Evolutionary conservation across 2,329 filamentous ascomycete genomes (phyloP).

Genomic region (Botrytis fragariae): DNA sequence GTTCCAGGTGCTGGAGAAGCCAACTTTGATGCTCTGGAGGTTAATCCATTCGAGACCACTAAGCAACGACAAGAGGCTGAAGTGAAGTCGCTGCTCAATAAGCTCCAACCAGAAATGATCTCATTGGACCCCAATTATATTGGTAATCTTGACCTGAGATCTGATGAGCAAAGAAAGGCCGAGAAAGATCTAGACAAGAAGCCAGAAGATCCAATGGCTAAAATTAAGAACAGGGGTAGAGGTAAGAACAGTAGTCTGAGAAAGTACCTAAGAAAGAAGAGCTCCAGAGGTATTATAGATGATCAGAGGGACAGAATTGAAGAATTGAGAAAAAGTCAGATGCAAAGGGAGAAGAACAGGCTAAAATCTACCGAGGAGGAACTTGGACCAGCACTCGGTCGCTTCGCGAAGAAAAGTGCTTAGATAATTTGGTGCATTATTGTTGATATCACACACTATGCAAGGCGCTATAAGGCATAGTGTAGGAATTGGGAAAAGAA

Average conservation of each 20-base stretch:
- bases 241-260: slow-evolving; percentile 88
- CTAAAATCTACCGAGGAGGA: slow-evolving; percentile 67
- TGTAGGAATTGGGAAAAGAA: slow-evolving; percentile 3
- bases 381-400: slow-evolving; percentile 78
- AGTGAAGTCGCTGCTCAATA: slow-evolving; percentile 86
- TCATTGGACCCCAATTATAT: slow-evolving; percentile 89
- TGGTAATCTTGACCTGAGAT: slow-evolving; percentile 79
- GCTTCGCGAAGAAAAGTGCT: slow-evolving; percentile 71
- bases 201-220: slow-evolving; percentile 54
- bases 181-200: slow-evolving; percentile 79
- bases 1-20: slow-evolving; percentile 94
- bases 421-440: slow-evolving; percentile 13
- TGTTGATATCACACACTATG: slow-evolving; percentile 2
- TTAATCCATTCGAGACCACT: slow-evolving; percentile 90
- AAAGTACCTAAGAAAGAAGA: slow-evolving; percentile 88
- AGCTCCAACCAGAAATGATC: slow-evolving; percentile 96
- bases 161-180: slow-evolving; percentile 70
- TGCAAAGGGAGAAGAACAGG: slow-evolving; percentile 66
- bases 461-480: slow-evolving; percentile 12
- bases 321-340: slow-evolving; percentile 69
- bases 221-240: slow-evolving; percentile 72
- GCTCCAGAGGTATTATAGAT: slow-evolving; percentile 90
- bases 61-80: slow-evolving; percentile 93
- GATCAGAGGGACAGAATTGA: slow-evolving; percentile 87
- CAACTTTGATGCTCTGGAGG: slow-evolving; percentile 91